Evolutionary conservation across 176 grass and related monocot species (phyloP).

Genomic region (Puccinellia tenuiflora): DNA sequence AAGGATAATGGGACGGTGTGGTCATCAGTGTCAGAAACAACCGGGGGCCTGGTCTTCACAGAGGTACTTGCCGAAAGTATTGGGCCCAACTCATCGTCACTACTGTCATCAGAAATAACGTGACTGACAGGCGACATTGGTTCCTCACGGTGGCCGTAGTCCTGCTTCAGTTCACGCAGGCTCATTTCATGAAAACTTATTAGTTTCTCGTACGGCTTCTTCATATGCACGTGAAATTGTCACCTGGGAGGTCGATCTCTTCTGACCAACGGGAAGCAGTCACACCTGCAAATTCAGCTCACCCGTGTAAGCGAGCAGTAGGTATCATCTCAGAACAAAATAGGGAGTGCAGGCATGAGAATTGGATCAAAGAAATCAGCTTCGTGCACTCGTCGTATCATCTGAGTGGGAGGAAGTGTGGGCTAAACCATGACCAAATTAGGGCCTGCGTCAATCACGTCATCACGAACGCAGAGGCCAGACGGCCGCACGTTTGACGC

Average conservation of each 20-base stretch:
- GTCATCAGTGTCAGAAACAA: background rate
- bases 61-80: slow-evolving; percentile 16
- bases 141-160: too few species aligned
- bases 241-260: background rate
- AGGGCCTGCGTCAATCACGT: background rate
- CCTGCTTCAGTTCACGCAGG: too few species aligned
- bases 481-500: too few species aligned
- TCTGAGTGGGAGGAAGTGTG: background rate
- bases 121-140: too few species aligned
- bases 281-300: slow-evolving; percentile 21
- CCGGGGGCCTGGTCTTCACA: slow-evolving; percentile 12
- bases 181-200: too few species aligned
- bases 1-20: background rate
- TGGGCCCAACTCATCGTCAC: background rate
- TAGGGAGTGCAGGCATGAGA: background rate
- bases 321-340: background rate
- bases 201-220: too few species aligned
- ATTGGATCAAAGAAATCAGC: background rate
- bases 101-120: too few species aligned
- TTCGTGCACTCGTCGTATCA: background rate
- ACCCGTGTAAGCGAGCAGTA: background rate
- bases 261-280: background rate
- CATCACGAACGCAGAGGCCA: background rate
- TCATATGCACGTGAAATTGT: background rate
- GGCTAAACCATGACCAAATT: background rate